These are phyloP conservation scores for Tolypocladium guangdongense DNA, from an alignment of 2,329 filamentous ascomycete genomes.

Conservation along the genomic window DNA sequence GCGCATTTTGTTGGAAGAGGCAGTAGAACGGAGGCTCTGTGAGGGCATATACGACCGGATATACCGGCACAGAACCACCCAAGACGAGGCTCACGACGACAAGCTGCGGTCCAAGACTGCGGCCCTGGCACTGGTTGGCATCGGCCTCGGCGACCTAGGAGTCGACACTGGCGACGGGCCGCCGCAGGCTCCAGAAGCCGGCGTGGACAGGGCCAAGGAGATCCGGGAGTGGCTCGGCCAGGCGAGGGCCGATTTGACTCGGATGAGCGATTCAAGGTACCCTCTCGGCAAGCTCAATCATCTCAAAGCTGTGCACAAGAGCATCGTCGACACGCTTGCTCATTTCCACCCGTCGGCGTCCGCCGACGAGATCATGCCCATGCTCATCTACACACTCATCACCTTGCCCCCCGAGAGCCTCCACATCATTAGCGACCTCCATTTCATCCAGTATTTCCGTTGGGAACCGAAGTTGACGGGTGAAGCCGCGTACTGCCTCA, in stretches of 20 bases:
- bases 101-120: slow-evolving; percentile 91
- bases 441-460: slow-evolving; percentile 87
- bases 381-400: slow-evolving; percentile 91
- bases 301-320: slow-evolving; percentile 80
- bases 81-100: slow-evolving; percentile 91
- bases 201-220: slow-evolving; percentile 50
- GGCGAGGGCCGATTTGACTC: slow-evolving; percentile 57
- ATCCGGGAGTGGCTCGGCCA: slow-evolving; percentile 62
- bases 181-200: slow-evolving; percentile 44
- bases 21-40: slow-evolving; percentile 76
- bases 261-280: slow-evolving; percentile 80
- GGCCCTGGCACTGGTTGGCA: slow-evolving; percentile 80
- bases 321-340: slow-evolving; percentile 77
- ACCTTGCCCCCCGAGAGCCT: slow-evolving; percentile 78
- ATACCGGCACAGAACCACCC: slow-evolving; percentile 81
- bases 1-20: slow-evolving; percentile 69
- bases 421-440: slow-evolving; percentile 86
- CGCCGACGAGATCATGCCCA: slow-evolving; percentile 92
- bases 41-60: slow-evolving; percentile 80
- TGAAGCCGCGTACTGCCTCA: slow-evolving; percentile 91
- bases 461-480: slow-evolving; percentile 79
- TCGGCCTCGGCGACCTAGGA: slow-evolving; percentile 75
- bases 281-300: slow-evolving; percentile 86
- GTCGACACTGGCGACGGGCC: slow-evolving; percentile 55
- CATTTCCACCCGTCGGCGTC: slow-evolving; percentile 69